Evolutionary conservation across 495 filamentous ascomycete genomes (phyloP), one percentile per base, ranked within the genome.

Genomic region (Lasiosphaeria miniovina): DNA sequence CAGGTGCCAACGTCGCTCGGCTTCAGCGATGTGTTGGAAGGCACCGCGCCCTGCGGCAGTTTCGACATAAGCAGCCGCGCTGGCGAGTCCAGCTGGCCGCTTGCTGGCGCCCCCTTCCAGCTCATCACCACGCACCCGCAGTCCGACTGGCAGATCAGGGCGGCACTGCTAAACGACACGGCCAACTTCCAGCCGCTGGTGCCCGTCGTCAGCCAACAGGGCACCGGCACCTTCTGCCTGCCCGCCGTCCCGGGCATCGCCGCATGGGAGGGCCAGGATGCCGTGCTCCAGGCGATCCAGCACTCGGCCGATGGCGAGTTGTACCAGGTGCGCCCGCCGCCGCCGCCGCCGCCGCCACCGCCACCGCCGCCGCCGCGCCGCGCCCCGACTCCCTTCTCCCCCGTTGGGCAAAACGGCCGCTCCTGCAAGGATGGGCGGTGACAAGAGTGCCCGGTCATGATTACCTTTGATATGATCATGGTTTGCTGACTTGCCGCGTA

Each of bases 221-320:
- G 67, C 14, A 56, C 68, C 7, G 63, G 63, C 15, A 46, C 24
- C 35, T 68, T 65, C 48, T 69, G 67, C 41, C 55, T 63, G 11
- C 54, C 58, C 6, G 54, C 33, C 36, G 35, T 68, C 6, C 49
- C 24, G 17, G 52, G 62, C 14, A 62, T 65, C 15, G 17, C 41
- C 38, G 60, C 43, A 2, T 69, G 65, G 65, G 65, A 52, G 5
- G 67, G 65, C 11, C 32, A 36, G 4, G 40, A 51, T 36, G 66
- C 59, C 46, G 52, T 69, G 4, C 24, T 68, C 24, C 61, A 65
- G 41, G 38, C 68, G 14, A 67, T 68, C 36, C 65, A 67, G 55
- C 55, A 68, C 49, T 57, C 58, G 12, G 52, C 51, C 3, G 67
- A 69, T 62, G 67, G 67, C 1, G 45, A 57, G 12, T 52, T 68